phyloP scores from a whole-genome alignment of 202 grass and related monocot genomes.

The Setaria italica region DNA sequence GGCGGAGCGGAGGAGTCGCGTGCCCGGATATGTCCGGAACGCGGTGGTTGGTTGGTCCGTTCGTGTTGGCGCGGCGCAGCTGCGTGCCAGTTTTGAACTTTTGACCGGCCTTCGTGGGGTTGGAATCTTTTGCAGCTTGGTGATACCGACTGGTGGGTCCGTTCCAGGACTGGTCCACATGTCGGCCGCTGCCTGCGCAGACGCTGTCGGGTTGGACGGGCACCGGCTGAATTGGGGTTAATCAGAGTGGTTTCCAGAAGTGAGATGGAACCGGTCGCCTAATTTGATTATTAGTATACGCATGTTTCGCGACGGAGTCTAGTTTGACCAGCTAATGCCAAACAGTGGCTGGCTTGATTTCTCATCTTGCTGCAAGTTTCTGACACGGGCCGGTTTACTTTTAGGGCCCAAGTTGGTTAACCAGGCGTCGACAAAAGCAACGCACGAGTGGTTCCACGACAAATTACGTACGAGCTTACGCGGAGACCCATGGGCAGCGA shows the following conservation, averaged over 20 bases:
- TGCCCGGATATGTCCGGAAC: slow-evolving; percentile 33
- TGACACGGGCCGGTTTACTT: neutral
- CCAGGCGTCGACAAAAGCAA: slow-evolving; percentile 4
- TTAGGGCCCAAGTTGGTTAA: neutral
- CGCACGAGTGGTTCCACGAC: neutral
- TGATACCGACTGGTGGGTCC: slow-evolving; percentile 9
- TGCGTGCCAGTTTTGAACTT: slow-evolving; percentile 49
- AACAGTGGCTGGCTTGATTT: neutral
- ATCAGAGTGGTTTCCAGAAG: slow-evolving; percentile 8
- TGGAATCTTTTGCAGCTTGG: neutral
- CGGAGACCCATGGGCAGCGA: neutral
- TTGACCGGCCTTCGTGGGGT: slow-evolving; percentile 6
- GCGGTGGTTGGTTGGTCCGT: slow-evolving; percentile 16
- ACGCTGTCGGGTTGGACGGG: neutral
- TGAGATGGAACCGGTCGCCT: slow-evolving; percentile 8
- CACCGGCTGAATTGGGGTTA: neutral
- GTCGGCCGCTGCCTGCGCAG: neutral
- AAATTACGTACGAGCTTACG: slow-evolving; percentile 29
- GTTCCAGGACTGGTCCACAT: neutral
- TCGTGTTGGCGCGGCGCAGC: slow-evolving; percentile 8
- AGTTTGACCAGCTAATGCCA: slow-evolving; percentile 27
- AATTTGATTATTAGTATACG: neutral
- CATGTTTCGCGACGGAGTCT: neutral
- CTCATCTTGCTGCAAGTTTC: neutral
- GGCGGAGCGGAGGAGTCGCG: neutral